phyloP scores from a whole-genome alignment of 805 yeast genomes.

The Hyphopichia homilentoma region DNA sequence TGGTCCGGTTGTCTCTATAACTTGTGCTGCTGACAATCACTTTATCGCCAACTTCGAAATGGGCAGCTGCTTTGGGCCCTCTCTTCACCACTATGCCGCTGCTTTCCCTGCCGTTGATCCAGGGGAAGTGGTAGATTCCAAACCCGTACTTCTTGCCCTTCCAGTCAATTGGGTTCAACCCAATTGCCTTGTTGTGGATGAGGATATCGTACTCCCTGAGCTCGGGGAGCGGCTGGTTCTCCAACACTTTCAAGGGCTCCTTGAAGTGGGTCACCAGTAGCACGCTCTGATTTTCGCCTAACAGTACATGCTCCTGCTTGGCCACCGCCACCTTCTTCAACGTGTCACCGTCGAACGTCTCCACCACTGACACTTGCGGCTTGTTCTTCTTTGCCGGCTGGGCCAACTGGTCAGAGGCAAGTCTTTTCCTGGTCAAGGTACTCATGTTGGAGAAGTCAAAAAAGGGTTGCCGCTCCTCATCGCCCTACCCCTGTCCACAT shows the following conservation, averaged over 20 bases:
- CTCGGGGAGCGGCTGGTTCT: constrained; percentile 15
- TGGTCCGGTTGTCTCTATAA: constrained; percentile 43
- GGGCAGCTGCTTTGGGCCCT: constrained; percentile 26
- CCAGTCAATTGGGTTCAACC: constrained; percentile 49
- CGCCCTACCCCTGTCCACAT: too few relatives aligned
- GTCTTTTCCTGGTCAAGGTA: too few relatives aligned
- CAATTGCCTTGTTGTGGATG: constrained; percentile 28
- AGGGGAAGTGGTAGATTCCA: constrained; percentile 46
- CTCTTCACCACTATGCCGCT: constrained; percentile 35
- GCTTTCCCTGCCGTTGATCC: constrained; percentile 49
- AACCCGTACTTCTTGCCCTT: constrained; percentile 43
- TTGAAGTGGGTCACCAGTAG: constrained; percentile 12
- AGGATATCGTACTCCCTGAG: constrained; percentile 18
- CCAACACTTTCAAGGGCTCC: constrained; percentile 14
- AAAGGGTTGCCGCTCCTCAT: too few relatives aligned
- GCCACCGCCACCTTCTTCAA: too few relatives aligned
- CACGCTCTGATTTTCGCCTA: neutral
- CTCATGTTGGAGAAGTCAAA: too few relatives aligned
- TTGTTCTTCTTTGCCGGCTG: too few relatives aligned
- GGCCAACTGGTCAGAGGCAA: too few relatives aligned
- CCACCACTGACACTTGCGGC: too few relatives aligned
- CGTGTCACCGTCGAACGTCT: too few relatives aligned
- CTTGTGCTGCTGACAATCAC: constrained; percentile 46
- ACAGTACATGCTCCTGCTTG: too few relatives aligned
- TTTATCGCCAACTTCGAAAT: constrained; percentile 27